Evolutionary conservation across 305 asterid species (phyloP), one percentile per base, ranked within the genome.

Genomic region (Fraxinus sp.): DNA sequence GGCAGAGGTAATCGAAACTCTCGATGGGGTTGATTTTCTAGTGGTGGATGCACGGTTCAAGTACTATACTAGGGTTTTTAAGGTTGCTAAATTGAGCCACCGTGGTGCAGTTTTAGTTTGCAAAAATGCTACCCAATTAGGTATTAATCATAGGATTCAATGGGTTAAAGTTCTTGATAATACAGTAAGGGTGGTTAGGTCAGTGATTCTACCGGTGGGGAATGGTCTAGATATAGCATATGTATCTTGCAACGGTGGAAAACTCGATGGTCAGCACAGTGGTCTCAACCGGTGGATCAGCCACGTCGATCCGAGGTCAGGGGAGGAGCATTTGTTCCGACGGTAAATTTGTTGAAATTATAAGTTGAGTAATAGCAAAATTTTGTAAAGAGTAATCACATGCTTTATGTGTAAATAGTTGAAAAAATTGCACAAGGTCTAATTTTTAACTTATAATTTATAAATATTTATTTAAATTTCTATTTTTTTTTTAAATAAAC

Each of bases 251-350:
- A 77, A 68, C 49, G 85, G 49, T 0, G 82, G 72, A 26, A 77
- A 35, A 20, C 5, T 14, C 33, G 52, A 35, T 39, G 39, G 72
- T 7, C 16, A 66, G 6, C 78, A 81, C n/a, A 76, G 80, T 2
- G 33, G 79, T 30, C 7, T 5, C 28, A 28, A 52, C 24, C 35
- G 79, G 68, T 88, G 91, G 91, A 80, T 86, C 77, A 82, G 82
- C 70, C 79, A 76, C 13, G 4, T 86, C n/a, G 90, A 87, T 84
- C 64, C 36, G 11, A 28, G 46, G 0, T 85, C 89, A 0, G 86
- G 90, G 4, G 89, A 87, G 49, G 89, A 85, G 59, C 88, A 86
- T 84, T 39, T 85, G 14, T 81, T 81, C 55, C 82, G 89, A 10
- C 70, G 84, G 49, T 87, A 79, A 87, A 68, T 57, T 32, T 16